Evolutionary conservation across 164 flowering plant species (phyloP).

Genomic region (Sextonia rubra): DNA sequence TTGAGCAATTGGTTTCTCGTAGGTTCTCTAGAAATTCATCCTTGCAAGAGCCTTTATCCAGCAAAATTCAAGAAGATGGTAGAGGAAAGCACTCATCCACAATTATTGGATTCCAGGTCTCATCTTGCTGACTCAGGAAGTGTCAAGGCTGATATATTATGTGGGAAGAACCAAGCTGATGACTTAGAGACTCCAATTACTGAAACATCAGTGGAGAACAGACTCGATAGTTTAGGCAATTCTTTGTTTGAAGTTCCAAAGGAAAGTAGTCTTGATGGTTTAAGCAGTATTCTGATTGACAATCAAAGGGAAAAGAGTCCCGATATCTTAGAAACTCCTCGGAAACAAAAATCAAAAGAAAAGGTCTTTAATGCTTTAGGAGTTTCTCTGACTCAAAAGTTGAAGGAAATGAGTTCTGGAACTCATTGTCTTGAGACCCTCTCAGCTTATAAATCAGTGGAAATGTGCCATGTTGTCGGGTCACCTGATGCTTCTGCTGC

Average conservation of each 20-base stretch:
- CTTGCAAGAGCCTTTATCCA: background rate
- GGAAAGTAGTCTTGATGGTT: background rate
- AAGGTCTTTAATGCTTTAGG: background rate
- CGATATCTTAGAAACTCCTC: background rate
- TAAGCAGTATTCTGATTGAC: background rate
- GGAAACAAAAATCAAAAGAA: background rate
- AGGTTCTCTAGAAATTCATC: conserved; percentile 26
- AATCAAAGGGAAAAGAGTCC: background rate
- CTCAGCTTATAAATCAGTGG: background rate
- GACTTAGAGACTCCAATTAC: background rate
- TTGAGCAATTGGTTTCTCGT: background rate
- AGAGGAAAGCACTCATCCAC: conserved; percentile 16
- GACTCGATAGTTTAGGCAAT: background rate
- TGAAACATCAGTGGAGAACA: background rate
- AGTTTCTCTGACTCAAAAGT: background rate
- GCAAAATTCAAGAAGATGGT: conserved; percentile 14
- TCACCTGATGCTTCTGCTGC: background rate
- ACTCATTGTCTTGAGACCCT: background rate
- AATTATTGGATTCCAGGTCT: conserved; percentile 3
- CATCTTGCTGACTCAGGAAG: background rate
- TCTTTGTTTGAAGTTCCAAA: background rate
- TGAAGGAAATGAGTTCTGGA: background rate
- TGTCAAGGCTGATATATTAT: background rate
- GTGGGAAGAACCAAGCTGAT: background rate
- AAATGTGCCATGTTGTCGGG: background rate